A percentile compares a stretch with the other conserved stretches of the same genome.
phyloP scores from a whole-genome alignment of 225 moss, liverwort and hornwort genomes.

The Polytrichum commune region DNA sequence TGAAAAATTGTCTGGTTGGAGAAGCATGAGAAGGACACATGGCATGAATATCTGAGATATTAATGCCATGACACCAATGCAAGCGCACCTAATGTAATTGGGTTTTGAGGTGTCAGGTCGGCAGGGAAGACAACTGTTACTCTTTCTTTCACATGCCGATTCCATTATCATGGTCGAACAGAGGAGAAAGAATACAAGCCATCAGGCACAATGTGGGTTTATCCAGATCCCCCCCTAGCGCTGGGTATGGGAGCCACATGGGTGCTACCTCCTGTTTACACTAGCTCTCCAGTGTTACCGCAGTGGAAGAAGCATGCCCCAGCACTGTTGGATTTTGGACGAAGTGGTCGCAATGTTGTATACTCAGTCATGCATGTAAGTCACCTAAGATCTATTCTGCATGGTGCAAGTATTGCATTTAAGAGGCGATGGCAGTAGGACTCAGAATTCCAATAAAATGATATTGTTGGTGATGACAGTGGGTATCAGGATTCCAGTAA shows the following conservation, averaged over 20 bases:
- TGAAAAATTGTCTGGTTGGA: no score
- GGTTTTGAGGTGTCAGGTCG: constrained; percentile 36
- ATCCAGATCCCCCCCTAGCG: constrained; percentile 86
- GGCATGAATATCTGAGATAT: no score
- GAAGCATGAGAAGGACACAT: no score
- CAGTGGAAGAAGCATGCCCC: constrained; percentile 70
- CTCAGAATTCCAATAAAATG: constrained; percentile 5
- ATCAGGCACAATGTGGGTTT: constrained; percentile 79
- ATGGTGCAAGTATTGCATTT: background rate
- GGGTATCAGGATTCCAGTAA: no score
- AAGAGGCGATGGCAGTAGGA: background rate
- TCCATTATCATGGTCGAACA: constrained; percentile 48
- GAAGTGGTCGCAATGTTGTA: constrained; percentile 53
- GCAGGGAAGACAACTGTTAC: constrained; percentile 75
- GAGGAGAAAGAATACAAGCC: constrained; percentile 70
- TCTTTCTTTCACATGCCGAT: constrained; percentile 71
- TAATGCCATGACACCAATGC: no score
- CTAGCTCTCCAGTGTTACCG: constrained; percentile 71
- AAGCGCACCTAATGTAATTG: no score
- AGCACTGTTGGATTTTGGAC: constrained; percentile 53
- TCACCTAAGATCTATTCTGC: constrained; percentile 1
- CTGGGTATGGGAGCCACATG: constrained; percentile 80
- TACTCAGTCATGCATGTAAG: constrained; percentile 91
- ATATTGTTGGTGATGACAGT: constrained; percentile 8
- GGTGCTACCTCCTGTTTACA: constrained; percentile 79